Base-by-base conservation (phyloP, 495 filamentous ascomycete species). In the Hypoxylon fuscum region DNA sequence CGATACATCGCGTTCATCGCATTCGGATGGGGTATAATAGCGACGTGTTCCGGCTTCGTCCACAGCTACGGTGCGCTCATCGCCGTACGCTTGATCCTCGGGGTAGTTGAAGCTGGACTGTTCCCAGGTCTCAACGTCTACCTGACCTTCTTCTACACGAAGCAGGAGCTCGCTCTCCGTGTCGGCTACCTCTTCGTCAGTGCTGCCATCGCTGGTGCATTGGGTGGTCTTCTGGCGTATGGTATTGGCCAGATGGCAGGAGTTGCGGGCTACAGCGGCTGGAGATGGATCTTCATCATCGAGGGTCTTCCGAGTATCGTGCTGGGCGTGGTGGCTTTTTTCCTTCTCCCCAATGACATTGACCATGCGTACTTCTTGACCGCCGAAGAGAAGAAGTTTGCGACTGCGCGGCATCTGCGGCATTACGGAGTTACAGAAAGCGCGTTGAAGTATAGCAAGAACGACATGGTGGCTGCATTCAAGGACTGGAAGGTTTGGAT, bases 171-270 rank as follows among this genome's bases (percentile, higher is more conserved):
- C 17, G 90, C 89, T 6, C 77, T 92, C 27, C 84, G 91, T 21
- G 86, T 91, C 3, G 85, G 87, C 0, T 91, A 91, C 65, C 79
- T 93, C 3, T 93, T 93, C 70, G 88, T 89, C 49, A 88, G 83
- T 37, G 84, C 91, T 1, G 90, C 91, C 1, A 77, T 92, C 10
- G 87, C 90, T 2, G 91, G 91, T 4, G 90, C 88, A 14, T 87
- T 86, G 57, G 91, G 91, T 17, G 91, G 91, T 0, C 76, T 93
- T 0, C 75, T 94, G 2, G 89, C 90, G 1, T 92, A 88, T 52
- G 88, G 76, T 1, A 91, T 94, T 52, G 86, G 88, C 0, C 82
- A 84, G 58, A 88, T 93, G 85, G 83, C 89, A 40, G 88, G 88
- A 8, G 69, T 87, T 20, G 68, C 74, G 7, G 88, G 87, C n/a